Percentiles rank a stretch among this genome's conserved stretches.
phyloP scores from a whole-genome alignment of 306 rosid species.

The Medicago lupulina region DNA sequence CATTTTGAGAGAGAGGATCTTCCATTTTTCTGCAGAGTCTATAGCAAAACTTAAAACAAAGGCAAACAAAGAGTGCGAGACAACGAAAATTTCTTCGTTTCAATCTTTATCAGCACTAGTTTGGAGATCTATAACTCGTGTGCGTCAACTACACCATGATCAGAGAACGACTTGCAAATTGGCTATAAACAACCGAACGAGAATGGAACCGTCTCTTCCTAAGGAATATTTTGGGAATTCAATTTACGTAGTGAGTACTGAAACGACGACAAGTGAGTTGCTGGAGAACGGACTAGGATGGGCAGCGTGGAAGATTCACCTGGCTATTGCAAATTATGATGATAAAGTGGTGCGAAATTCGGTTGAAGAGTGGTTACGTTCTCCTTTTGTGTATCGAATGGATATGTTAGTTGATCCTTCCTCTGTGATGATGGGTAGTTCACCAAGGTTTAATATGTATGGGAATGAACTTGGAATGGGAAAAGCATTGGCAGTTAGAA shows the following conservation, averaged over 20 bases:
- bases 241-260: neutral
- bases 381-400: slow-evolving; percentile 8
- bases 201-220: slow-evolving; percentile 56
- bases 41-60: slow-evolving; percentile 61
- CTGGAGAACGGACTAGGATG: slow-evolving; percentile 52
- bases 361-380: slow-evolving; percentile 44
- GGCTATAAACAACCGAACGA: slow-evolving; percentile 49
- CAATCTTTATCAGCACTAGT: slow-evolving; percentile 63
- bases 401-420: slow-evolving; percentile 22
- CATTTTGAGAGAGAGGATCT: slow-evolving; percentile 43
- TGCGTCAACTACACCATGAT: slow-evolving; percentile 7
- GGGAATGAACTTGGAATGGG: slow-evolving; percentile 81
- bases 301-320: slow-evolving; percentile 65
- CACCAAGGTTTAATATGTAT: slow-evolving; percentile 64
- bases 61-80: slow-evolving; percentile 44
- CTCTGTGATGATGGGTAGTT: slow-evolving; percentile 57
- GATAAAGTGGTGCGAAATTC: neutral
- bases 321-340: slow-evolving; percentile 45
- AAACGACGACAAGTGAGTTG: slow-evolving; percentile 47
- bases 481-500: slow-evolving; percentile 55
- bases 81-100: slow-evolving; percentile 53
- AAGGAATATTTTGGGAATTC: slow-evolving; percentile 61
- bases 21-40: slow-evolving; percentile 62
- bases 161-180: slow-evolving; percentile 48
- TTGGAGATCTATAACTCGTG: slow-evolving; percentile 64